phyloP scores from a whole-genome alignment of 352 stramenopile genomes.

The Globisporangium splendens region DNA sequence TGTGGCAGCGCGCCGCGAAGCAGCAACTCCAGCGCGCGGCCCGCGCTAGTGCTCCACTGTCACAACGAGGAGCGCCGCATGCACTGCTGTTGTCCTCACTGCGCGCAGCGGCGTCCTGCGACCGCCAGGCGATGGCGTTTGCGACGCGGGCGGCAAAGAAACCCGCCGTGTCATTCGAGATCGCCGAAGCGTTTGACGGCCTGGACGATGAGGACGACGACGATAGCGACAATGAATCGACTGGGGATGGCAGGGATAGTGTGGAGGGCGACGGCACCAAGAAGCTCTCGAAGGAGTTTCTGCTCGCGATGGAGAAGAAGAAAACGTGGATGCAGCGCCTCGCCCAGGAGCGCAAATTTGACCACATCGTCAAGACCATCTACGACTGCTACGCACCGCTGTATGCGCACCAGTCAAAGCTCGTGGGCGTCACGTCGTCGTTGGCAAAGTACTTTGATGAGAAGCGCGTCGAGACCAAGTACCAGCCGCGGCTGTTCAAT shows the following conservation, averaged over 20 bases:
- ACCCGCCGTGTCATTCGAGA: slow-evolving; percentile 39
- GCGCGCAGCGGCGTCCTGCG: too few species aligned
- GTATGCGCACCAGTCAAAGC: slow-evolving; percentile 30
- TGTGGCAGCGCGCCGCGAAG: not conserved
- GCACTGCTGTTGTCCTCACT: not conserved
- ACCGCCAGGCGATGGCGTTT: not conserved
- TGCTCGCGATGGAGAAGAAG: slow-evolving; percentile 61
- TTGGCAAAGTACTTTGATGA: slow-evolving; percentile 15
- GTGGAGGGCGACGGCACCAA: slow-evolving; percentile 21
- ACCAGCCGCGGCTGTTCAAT: slow-evolving; percentile 50
- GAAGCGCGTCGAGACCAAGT: slow-evolving; percentile 35
- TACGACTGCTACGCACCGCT: slow-evolving; percentile 62
- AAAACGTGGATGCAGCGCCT: slow-evolving; percentile 58
- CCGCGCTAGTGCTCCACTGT: too few species aligned
- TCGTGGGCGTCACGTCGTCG: slow-evolving; percentile 1
- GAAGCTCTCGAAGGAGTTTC: slow-evolving; percentile 38
- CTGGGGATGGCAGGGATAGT: not conserved
- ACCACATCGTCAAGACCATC: slow-evolving; percentile 41
- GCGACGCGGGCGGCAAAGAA: not conserved
- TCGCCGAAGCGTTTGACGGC: slow-evolving; percentile 52
- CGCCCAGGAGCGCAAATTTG: slow-evolving; percentile 28
- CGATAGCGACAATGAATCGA: not conserved
- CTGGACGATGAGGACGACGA: slow-evolving; percentile 39
- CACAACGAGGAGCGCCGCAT: not conserved
- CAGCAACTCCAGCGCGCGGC: slow-evolving; percentile 1